These are phyloP conservation scores for Baorangia bicolor DNA, from an alignment of 768 basidiomycete genomes.

Conservation along the genomic window DNA sequence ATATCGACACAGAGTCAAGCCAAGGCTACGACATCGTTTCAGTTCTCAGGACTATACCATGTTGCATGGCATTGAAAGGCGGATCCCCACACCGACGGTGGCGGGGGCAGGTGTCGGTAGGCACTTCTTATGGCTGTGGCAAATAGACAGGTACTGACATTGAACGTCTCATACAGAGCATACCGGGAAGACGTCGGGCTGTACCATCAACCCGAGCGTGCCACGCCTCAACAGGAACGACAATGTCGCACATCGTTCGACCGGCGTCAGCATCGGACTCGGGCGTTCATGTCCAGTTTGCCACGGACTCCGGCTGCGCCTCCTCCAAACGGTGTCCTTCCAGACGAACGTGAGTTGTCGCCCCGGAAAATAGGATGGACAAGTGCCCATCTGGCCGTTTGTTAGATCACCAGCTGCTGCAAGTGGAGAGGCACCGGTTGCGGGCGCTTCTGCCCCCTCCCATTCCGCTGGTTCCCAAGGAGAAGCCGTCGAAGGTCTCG, in stretches of 20 bases:
- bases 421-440: not conserved
- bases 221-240: not conserved
- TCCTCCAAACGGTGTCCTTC: not conserved
- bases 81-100: not conserved
- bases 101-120: conserved; percentile 7
- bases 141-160: not conserved
- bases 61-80: not conserved
- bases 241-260: not conserved
- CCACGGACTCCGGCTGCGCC: not conserved
- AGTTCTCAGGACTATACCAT: not conserved
- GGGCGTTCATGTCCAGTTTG: not conserved
- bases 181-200: not conserved
- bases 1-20: not conserved
- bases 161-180: conserved; percentile 1
- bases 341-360: conserved; percentile 4
- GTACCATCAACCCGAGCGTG: not conserved
- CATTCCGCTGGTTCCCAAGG: not conserved
- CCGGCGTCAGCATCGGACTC: not conserved
- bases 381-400: not conserved
- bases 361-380: not conserved
- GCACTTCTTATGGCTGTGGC: not conserved
- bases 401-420: conserved; percentile 8
- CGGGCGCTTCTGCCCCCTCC: not conserved
- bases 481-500: not conserved
- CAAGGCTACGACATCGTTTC: not conserved